Base-by-base conservation (phyloP, 331 rosid genomes). In the Quercus tomentella region DNA sequence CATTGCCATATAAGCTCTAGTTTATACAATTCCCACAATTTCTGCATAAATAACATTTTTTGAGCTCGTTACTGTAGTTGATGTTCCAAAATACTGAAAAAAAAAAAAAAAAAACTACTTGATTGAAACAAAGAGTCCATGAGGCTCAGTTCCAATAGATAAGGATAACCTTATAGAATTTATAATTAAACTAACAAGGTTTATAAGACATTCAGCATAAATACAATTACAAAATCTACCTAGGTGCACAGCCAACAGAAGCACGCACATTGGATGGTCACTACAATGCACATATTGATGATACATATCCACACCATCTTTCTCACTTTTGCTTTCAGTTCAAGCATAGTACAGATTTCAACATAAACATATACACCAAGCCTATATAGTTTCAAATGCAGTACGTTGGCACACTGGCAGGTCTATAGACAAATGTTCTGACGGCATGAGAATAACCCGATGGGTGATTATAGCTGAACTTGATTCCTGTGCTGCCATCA, bases 381-480 rank as follows among this genome's bases (percentile, higher is more conserved):
- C 75, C 78, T 74, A 61, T 52, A 35, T 25, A 1, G 37, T 77
- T 84, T 95, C 91, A 93, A 70, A 86, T 87, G 91, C 99, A 95
- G 85, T 90, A 93, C 4, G 93, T 75, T 31, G 99, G 96, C 81
- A 76, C 72, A 51, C 72, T 86, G 31, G 80, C 73, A 11, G 94
- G 93, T 49, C 82, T 81, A 77, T 95, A 95, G 43, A 93, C 87
- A n/a, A 95, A 95, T 73, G 97, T 85, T 83, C 88, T 81, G 67
- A 95, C 89, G 0, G 86, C 76, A 77, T 91, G 97, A 63, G 93
- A 95, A 80, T 90, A 86, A 28, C 94, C 97, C 4, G 98, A 95
- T 33, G 88, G 98, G 66, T 83, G 98, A 74, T n/a, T 88, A 81
- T 92, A 95, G 63, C 87, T 88, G 92, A 95, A 95, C 79, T 93